Percentiles rank a stretch among this genome's conserved stretches.
These are phyloP conservation scores for Fonsecaea monophora DNA, from an alignment of 2,329 filamentous ascomycete genomes.

Conservation along the genomic window DNA sequence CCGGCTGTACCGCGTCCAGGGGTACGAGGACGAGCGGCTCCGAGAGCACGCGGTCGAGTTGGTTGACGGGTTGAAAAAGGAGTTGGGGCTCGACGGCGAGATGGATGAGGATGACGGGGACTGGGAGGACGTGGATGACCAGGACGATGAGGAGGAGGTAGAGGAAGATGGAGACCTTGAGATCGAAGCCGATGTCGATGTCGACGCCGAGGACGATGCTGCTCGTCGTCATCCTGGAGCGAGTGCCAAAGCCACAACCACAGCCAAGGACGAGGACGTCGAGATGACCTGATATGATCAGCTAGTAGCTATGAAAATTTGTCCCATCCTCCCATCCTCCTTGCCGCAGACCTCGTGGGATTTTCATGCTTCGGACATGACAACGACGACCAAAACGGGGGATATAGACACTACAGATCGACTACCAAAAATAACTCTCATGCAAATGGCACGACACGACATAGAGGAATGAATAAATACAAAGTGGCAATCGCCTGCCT, in stretches of 20 bases:
- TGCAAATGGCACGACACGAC: no score
- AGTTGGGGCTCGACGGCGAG: constrained; percentile 67
- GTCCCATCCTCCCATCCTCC: no score
- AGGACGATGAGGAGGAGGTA: constrained; percentile 53
- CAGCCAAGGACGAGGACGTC: constrained; percentile 31
- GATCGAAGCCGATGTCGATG: constrained; percentile 33
- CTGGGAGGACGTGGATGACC: constrained; percentile 63
- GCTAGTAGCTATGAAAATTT: no score
- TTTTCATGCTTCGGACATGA: not conserved
- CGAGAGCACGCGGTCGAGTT: constrained; percentile 54
- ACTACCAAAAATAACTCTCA: no score
- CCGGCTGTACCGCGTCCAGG: constrained; percentile 75
- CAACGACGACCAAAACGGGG: not conserved
- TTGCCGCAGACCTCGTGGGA: no score
- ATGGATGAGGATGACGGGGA: constrained; percentile 63
- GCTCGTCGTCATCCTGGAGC: constrained; percentile 55
- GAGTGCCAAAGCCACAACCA: not conserved
- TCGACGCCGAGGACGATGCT: constrained; percentile 56
- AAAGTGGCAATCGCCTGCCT: no score
- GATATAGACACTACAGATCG: not conserved
- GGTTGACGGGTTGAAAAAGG: constrained; percentile 63
- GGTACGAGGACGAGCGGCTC: constrained; percentile 69
- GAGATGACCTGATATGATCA: constrained; percentile 26
- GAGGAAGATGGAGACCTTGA: constrained; percentile 34
- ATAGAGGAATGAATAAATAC: no score